phyloP scores from a whole-genome alignment of 148 eudicot species.

The Vaccinium corymbosum region DNA sequence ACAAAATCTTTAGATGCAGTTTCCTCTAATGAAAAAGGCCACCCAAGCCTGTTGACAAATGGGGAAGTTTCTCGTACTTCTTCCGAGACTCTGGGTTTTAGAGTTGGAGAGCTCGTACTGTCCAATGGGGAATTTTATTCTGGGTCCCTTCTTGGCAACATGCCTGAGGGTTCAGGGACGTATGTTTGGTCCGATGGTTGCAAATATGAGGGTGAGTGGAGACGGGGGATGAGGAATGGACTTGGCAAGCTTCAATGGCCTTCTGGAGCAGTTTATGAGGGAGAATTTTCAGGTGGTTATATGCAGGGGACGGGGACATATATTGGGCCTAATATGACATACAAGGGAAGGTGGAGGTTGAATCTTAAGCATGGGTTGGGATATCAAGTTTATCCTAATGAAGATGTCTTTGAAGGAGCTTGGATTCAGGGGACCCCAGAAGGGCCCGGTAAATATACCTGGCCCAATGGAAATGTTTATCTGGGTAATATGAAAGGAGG shows the following conservation, averaged over 20 bases:
- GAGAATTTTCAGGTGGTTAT: constrained; percentile 94
- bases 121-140: constrained; percentile 69
- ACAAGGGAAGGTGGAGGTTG: constrained; percentile 84
- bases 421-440: constrained; percentile 92
- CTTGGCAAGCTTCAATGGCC: constrained; percentile 72
- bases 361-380: constrained; percentile 94
- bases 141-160: constrained; percentile 66
- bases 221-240: constrained; percentile 88
- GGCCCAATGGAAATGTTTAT: constrained; percentile 80
- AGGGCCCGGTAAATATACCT: constrained; percentile 91
- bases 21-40: constrained; percentile 36
- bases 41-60: constrained; percentile 25
- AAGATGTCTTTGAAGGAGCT: constrained; percentile 87
- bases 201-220: constrained; percentile 85
- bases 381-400: constrained; percentile 66
- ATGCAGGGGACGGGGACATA: constrained; percentile 80
- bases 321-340: constrained; percentile 45
- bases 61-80: constrained; percentile 48
- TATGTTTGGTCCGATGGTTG: constrained; percentile 85
- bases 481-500: constrained; percentile 93
- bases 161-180: constrained; percentile 84
- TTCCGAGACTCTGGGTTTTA: constrained; percentile 43
- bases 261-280: constrained; percentile 81
- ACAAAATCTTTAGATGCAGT: constrained; percentile 57
- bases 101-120: constrained; percentile 55